Conservation (phyloP, 139 green algal species). For the Coelastrella sp. region DNA sequence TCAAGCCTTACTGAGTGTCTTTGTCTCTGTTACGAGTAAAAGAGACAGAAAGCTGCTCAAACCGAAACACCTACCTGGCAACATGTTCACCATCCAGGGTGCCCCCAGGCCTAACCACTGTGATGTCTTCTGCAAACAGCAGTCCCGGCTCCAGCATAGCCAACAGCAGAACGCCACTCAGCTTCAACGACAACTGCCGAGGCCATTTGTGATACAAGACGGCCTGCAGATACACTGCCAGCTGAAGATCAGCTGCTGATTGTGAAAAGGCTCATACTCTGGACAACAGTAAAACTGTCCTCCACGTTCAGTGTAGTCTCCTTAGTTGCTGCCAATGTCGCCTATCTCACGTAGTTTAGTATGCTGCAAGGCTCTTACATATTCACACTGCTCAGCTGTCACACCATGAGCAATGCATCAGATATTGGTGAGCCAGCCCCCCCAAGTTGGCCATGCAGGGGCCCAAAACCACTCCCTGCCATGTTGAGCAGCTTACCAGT, state of each 20-base stretch:
- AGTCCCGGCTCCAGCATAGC: conserved; percentile 26
- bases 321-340: not conserved
- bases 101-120: not conserved
- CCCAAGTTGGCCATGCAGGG: too few relatives aligned
- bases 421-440: too few relatives aligned
- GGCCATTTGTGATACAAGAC: conserved; percentile 16
- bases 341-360: too few relatives aligned
- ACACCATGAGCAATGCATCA: too few relatives aligned
- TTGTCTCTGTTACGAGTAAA: not conserved
- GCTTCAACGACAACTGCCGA: conserved; percentile 35
- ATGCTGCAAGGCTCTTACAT: too few relatives aligned
- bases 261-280: not conserved
- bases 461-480: too few relatives aligned
- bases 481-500: too few relatives aligned
- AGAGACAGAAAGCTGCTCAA: not conserved
- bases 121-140: conserved; percentile 29
- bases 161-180: conserved; percentile 38
- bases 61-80: conserved; percentile 22
- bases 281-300: not conserved
- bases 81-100: conserved; percentile 35
- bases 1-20: not conserved
- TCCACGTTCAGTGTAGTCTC: not conserved
- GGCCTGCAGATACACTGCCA: not conserved
- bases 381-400: too few relatives aligned
- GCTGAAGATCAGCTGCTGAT: not conserved